Base-by-base conservation (phyloP, 192 early-diverging fungal genomes). In the Coemansia sp. region DNA sequence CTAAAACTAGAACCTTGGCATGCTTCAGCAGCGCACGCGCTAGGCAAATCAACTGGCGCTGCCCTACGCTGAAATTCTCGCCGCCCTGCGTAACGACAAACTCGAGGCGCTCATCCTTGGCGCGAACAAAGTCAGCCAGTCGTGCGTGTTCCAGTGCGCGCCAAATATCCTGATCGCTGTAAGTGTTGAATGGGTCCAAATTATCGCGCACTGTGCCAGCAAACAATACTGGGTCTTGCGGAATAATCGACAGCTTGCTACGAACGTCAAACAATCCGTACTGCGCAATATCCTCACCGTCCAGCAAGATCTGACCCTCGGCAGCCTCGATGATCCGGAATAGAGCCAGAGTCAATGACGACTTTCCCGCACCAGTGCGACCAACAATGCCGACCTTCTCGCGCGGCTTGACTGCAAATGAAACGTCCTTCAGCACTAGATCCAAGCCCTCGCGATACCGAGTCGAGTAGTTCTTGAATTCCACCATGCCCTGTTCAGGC, bases 401-500 rank as follows among this genome's bases (percentile, higher is more conserved):
- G 18, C 75, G 74, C 7, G 82, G 76, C 22, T 70, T 69, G 40
- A 90, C 77, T 5, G 52, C 59, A 34, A 73, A 78, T 65, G 66
- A 69, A 43, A 76, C 22, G 18, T 77, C 86, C 57, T 87, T 89
- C 18, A 98, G 86, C 5, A 94, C 94, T 24, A 95, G 75, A 68
- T 94, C 93, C 47, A 98, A 82, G 0, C 87, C 94, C 18, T 88
- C 75, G 27, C 96, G 89, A 75, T 98, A 96, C 22, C 95, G 89
- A 0, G 93, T 91, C 20, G 91, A 89, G 76, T 94, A 96, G 62
- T 90, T 77, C 27, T 83, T 82, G 80, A 94, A 96, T 72, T 90
- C 88, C 55, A 98, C 88, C 36, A 71, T 55, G 40, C 96, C 96
- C 1, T 88, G 71, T 18, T 86, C 76, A 9, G 96, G 96, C 96